A percentile compares a stretch with the other conserved stretches of the same genome.
phyloP scores from a whole-genome alignment of 306 rosid genomes.

The Acmispon strigosus region DNA sequence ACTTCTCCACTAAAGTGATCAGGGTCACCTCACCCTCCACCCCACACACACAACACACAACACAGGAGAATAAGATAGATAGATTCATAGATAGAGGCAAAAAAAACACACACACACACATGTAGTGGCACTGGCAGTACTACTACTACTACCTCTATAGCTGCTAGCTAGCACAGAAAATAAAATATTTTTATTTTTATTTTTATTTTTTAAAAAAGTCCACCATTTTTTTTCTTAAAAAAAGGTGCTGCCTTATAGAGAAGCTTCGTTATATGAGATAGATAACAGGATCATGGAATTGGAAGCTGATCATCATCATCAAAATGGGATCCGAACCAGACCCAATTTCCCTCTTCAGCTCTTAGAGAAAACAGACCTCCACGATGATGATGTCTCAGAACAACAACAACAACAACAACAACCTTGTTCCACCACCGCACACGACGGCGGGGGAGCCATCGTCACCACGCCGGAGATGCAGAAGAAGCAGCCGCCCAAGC shows the following conservation, averaged over 20 bases:
- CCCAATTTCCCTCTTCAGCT: slow-evolving; percentile 92
- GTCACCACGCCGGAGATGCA: slow-evolving; percentile 4
- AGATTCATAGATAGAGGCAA: neutral
- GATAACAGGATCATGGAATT: slow-evolving; percentile 73
- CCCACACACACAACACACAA: slow-evolving; percentile 22
- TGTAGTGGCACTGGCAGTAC: slow-evolving; percentile 10
- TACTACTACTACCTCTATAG: slow-evolving; percentile 24
- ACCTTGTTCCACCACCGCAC: slow-evolving; percentile 36
- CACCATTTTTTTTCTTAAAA: slow-evolving; percentile 5
- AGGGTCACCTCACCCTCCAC: slow-evolving; percentile 54
- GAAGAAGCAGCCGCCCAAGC: slow-evolving; percentile 57
- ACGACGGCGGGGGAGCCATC: neutral
- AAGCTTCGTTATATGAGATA: slow-evolving; percentile 20
- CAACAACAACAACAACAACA: slow-evolving; percentile 13
- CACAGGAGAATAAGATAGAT: neutral
- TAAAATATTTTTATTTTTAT: neutral
- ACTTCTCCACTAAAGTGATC: slow-evolving; percentile 46
- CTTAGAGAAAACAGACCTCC: slow-evolving; percentile 47
- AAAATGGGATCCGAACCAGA: slow-evolving; percentile 69
- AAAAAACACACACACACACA: neutral
- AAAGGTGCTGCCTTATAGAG: slow-evolving; percentile 17
- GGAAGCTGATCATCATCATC: slow-evolving; percentile 51
- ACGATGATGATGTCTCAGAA: slow-evolving; percentile 18
- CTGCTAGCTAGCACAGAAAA: slow-evolving; percentile 10
- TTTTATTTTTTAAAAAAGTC: slow-evolving; percentile 8